A percentile compares a stretch with the other conserved stretches of the same genome.
Conservation (phyloP, 2,329 filamentous ascomycete genomes). For the Raffaelea arxii region DNA sequence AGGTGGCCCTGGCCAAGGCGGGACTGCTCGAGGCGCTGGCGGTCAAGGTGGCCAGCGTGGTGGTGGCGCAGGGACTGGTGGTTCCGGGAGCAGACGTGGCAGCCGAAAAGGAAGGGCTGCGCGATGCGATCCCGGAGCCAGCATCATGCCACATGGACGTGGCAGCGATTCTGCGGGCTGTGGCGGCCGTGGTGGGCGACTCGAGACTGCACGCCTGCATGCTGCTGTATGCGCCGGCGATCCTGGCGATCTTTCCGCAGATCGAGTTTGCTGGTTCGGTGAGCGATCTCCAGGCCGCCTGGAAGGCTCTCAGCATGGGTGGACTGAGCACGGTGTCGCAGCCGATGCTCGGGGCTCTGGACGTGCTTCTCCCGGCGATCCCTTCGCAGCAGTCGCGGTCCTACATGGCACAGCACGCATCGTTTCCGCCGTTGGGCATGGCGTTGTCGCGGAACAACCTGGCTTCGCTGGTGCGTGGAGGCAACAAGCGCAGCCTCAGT, state of each 20-base stretch:
- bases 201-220: conserved; percentile 71
- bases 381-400: conserved; percentile 29
- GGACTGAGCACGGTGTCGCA: conserved; percentile 37
- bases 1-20: conserved; percentile 58
- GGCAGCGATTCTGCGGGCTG: conserved; percentile 64
- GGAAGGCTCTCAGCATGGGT: conserved; percentile 43
- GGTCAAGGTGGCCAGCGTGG: conserved; percentile 60
- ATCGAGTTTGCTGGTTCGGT: conserved; percentile 39
- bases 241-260: conserved; percentile 59
- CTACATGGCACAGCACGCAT: conserved; percentile 24
- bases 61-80: conserved; percentile 59
- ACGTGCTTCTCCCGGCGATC: conserved; percentile 52
- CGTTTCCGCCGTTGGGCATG: conserved; percentile 45
- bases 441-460: conserved; percentile 28
- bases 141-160: conserved; percentile 51
- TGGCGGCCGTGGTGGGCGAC: conserved; percentile 65
- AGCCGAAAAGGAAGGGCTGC: conserved; percentile 42
- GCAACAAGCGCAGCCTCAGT: conserved; percentile 19
- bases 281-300: conserved; percentile 38
- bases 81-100: conserved; percentile 51
- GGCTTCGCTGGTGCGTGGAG: conserved; percentile 1
- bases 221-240: conserved; percentile 57
- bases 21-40: conserved; percentile 74
- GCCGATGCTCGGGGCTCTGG: conserved; percentile 45
- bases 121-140: conserved; percentile 49